A percentile compares a stretch with the other conserved stretches of the same genome.
Conservation (phyloP, 768 basidiomycete genomes). For the Symmetrospora coprosmae region DNA sequence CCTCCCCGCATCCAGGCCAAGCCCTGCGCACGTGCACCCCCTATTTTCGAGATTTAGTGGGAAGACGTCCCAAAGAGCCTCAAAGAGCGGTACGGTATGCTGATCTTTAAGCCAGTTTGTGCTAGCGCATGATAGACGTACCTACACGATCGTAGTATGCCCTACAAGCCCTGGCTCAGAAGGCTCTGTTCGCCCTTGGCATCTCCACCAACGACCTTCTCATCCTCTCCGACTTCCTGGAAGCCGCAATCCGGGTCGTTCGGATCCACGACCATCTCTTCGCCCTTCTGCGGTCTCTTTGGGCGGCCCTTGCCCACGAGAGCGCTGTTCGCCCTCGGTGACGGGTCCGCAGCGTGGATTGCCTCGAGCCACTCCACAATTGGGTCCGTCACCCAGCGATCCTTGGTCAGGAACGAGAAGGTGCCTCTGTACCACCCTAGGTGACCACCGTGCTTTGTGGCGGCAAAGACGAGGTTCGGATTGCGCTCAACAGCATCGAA, state of each 20-base stretch:
- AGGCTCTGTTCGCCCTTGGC: no score
- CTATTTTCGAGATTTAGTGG: no score
- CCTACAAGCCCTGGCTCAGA: no score
- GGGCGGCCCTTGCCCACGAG: neutral
- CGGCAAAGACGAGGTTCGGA: conserved; percentile 46
- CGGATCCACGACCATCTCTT: conserved; percentile 18
- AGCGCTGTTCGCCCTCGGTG: conserved; percentile 9
- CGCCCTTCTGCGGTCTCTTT: conserved; percentile 6
- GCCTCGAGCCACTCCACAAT: conserved; percentile 54
- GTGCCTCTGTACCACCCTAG: conserved; percentile 54
- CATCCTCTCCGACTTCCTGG: conserved; percentile 7
- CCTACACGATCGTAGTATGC: no score
- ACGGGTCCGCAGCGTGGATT: conserved; percentile 18
- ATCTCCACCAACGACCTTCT: conserved; percentile 3
- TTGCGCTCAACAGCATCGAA: conserved; percentile 25
- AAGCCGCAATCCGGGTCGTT: conserved; percentile 6
- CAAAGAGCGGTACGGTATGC: no score
- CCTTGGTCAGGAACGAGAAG: conserved; percentile 27
- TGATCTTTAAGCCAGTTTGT: no score
- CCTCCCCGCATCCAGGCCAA: no score
- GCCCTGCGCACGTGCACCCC: no score
- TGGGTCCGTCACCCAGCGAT: conserved; percentile 55
- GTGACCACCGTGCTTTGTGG: conserved; percentile 57
- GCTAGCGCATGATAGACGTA: no score
- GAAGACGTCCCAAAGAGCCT: no score